Conservation (phyloP, 345 rosid species). For the Murraya koenigii region DNA sequence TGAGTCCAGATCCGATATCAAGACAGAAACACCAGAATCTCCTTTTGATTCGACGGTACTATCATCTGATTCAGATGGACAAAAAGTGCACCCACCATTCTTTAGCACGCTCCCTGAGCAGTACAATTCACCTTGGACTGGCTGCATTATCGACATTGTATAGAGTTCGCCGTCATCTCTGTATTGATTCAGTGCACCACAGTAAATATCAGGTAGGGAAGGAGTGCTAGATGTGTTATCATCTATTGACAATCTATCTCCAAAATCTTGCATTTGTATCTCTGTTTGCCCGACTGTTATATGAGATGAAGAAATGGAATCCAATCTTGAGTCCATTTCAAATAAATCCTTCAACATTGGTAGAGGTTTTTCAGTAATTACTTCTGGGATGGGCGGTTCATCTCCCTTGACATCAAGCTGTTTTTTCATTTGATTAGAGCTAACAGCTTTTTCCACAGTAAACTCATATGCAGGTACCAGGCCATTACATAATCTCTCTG, state of each 20-base stretch:
- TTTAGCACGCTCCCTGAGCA: slow-evolving; percentile 7
- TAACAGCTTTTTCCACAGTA: slow-evolving; percentile 14
- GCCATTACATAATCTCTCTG: neutral
- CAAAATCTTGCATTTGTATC: slow-evolving; percentile 16
- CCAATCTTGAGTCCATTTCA: slow-evolving; percentile 31
- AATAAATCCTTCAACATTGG: slow-evolving; percentile 42
- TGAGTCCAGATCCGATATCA: slow-evolving; percentile 21
- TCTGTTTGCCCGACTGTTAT: slow-evolving; percentile 29
- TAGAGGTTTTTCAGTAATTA: slow-evolving; percentile 24
- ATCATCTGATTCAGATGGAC: slow-evolving; percentile 15
- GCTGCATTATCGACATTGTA: slow-evolving; percentile 15
- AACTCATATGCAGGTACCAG: slow-evolving; percentile 8
- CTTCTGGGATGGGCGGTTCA: slow-evolving; percentile 24
- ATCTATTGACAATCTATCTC: slow-evolving; percentile 7
- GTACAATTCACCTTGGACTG: slow-evolving; percentile 9
- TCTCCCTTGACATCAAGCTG: slow-evolving; percentile 10
- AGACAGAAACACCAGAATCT: slow-evolving; percentile 21
- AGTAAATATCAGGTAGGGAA: slow-evolving; percentile 19
- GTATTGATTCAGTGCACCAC: slow-evolving; percentile 18
- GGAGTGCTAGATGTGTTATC: slow-evolving; percentile 15
- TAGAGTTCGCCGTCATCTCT: slow-evolving; percentile 16
- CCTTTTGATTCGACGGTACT: slow-evolving; percentile 11
- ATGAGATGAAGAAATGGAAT: slow-evolving; percentile 18
- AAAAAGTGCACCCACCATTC: slow-evolving; percentile 5
- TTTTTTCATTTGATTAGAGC: slow-evolving; percentile 14